phyloP scores from a whole-genome alignment of 768 basidiomycete species.

The Suillus paluster region DNA sequence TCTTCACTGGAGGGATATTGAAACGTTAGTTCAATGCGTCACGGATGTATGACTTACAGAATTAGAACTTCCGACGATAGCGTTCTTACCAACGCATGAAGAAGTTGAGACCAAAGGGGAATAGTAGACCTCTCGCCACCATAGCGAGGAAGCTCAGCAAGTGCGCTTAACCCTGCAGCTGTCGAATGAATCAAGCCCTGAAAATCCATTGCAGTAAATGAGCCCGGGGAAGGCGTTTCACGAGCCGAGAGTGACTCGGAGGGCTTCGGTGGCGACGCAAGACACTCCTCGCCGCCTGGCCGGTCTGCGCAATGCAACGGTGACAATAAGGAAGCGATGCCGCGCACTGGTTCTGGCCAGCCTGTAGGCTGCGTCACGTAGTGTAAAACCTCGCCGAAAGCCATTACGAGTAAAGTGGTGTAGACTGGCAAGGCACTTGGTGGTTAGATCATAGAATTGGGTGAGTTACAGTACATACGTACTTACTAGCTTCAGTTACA shows the following conservation, averaged over 20 bases:
- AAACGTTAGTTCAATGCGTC: not conserved
- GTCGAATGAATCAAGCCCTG: not conserved
- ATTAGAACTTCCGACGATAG: not conserved
- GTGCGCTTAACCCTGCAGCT: not conserved
- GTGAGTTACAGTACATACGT: too few species aligned
- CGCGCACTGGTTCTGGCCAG: not conserved
- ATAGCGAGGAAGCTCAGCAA: too few species aligned
- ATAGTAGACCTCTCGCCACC: not conserved
- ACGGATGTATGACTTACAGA: not conserved
- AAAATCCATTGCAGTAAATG: not conserved
- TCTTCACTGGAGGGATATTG: not conserved
- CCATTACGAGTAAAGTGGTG: not conserved
- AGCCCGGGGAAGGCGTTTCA: not conserved
- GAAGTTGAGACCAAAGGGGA: slow-evolving; percentile 1
- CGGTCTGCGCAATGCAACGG: not conserved
- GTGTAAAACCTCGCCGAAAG: not conserved
- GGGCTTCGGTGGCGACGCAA: too few species aligned
- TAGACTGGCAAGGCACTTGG: too few species aligned
- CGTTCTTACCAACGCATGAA: not conserved
- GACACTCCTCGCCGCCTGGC: too few species aligned
- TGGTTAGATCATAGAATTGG: too few species aligned
- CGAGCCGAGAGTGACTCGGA: too few species aligned
- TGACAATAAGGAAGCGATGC: not conserved
- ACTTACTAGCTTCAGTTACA: too few species aligned
- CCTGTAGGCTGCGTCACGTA: not conserved